A percentile compares a stretch with the other conserved stretches of the same genome.
Evolutionary conservation across 257 asterid genomes (phyloP).

Genomic region (Solanum corneliomulleri): DNA sequence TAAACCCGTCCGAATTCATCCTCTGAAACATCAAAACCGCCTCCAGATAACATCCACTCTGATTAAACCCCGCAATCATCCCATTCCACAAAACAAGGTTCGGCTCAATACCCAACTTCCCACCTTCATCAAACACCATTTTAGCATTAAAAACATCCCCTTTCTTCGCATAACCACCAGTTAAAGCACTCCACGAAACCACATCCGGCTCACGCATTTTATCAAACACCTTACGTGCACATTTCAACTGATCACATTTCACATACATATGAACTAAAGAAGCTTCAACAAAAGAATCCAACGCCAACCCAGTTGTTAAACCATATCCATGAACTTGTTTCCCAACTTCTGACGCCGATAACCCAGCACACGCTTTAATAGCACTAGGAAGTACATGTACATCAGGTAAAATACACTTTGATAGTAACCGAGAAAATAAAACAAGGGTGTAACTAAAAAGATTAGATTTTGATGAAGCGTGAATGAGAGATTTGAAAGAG

Average conservation of each 20-base stretch:
- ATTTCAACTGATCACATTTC: slow-evolving; percentile 34
- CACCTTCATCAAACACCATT: slow-evolving; percentile 31
- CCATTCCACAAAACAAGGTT: slow-evolving; percentile 85
- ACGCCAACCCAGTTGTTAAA: slow-evolving; percentile 39
- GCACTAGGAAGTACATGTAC: slow-evolving; percentile 55
- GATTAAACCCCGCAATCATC: slow-evolving; percentile 89
- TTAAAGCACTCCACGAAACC: slow-evolving; percentile 68
- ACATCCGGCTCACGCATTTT: slow-evolving; percentile 48
- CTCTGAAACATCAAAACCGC: slow-evolving; percentile 47
- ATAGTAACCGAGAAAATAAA: slow-evolving; percentile 38
- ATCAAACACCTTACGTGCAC: slow-evolving; percentile 47
- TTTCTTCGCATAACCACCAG: slow-evolving; percentile 68
- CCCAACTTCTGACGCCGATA: slow-evolving; percentile 31
- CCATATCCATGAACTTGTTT: slow-evolving; percentile 71
- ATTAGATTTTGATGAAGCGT: slow-evolving; percentile 46
- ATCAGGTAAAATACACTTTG: slow-evolving; percentile 36
- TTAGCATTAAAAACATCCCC: slow-evolving; percentile 49
- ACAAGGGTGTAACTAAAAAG: slow-evolving; percentile 24
- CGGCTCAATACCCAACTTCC: slow-evolving; percentile 38
- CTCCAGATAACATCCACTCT: slow-evolving; percentile 50
- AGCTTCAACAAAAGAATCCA: slow-evolving; percentile 57
- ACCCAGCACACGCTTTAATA: slow-evolving; percentile 61
- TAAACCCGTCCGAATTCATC: slow-evolving; percentile 51
- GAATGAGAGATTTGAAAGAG: slow-evolving; percentile 47
- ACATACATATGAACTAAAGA: slow-evolving; percentile 64